Conservation (phyloP, 2,329 filamentous ascomycete genomes). For the Aurifilum marmelostoma region DNA sequence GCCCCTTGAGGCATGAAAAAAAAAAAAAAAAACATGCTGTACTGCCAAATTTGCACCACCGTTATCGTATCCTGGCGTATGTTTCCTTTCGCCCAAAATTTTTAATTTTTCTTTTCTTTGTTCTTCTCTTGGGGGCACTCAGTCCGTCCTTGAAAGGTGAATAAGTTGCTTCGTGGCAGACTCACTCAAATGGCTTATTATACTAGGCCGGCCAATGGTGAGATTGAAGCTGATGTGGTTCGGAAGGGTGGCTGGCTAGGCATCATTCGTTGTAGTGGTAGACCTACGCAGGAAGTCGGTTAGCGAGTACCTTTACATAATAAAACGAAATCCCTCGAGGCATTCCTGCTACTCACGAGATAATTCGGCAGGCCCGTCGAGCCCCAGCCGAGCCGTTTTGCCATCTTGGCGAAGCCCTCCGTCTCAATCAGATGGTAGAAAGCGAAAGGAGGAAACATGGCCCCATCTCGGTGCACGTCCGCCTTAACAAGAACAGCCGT, state of each 20-base stretch:
- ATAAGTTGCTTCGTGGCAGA: neutral
- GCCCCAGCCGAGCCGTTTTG: conserved; percentile 81
- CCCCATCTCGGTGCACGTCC: conserved; percentile 93
- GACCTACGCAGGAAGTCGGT: conserved; percentile 55
- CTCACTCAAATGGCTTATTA: neutral
- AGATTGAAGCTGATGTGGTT: conserved; percentile 4
- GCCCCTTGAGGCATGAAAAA: neutral
- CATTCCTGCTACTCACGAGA: conserved; percentile 64
- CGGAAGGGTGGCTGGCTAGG: neutral
- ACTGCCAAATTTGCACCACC: neutral
- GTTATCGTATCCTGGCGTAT: neutral
- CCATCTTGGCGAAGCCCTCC: conserved; percentile 98
- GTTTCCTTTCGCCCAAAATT: neutral
- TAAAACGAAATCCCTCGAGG: neutral
- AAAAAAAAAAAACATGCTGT: neutral
- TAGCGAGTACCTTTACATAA: conserved; percentile 12
- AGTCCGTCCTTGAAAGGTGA: neutral
- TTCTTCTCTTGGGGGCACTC: neutral
- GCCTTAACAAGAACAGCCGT: conserved; percentile 93
- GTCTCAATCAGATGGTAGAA: conserved; percentile 99
- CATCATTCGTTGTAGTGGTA: conserved; percentile 84
- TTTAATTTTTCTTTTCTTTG: neutral
- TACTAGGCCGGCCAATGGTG: neutral
- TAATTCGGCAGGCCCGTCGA: conserved; percentile 94
- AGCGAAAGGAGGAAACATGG: conserved; percentile 96